Evolutionary conservation across 169 alveolate species (phyloP), one percentile per base, ranked within the genome.

Genomic region (Cystoisospora suis): DNA sequence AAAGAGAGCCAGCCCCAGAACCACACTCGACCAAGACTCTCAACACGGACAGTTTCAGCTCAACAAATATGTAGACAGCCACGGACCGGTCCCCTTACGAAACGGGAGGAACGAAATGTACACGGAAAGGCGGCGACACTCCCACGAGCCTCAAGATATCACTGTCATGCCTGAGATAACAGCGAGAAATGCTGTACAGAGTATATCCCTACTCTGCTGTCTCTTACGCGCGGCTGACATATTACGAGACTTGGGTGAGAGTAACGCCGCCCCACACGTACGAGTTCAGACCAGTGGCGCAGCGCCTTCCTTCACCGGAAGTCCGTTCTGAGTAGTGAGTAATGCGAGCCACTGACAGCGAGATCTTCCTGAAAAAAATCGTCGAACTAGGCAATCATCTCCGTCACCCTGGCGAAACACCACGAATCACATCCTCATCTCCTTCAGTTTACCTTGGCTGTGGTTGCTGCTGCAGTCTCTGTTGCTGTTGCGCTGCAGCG

Each of bases 401-500:
- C n/a, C 75, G 20, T 61, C 36, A 12, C 75, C 36, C 6, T 4
- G 42, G 75, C 29, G 7, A 12, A 7, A 20, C 20, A 6, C 75
- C 6, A 34, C 49, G 12, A 27, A 44, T 20, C 80, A 23, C 38
- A 3, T 2, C 4, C 80, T 6, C 45, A 20, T 29, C 46, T 27
- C 49, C 46, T 2, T 20, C 49, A 47, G n/a, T 4, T 29, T 17
- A 72, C 83, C 42, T 46, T 40, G 42, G 3, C 56, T 70, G 81
- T n/a, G 15, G 47, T 4, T 29, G 36, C 49, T 72, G 83, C 83
- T 15, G 83, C 58, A 38, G 83, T 34, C 27, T 40, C 56, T 72
- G 83, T 34, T 72, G 83, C 29, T 72, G 83, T 27, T 72, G 83
- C 56, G 75, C 75, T 5, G 75, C 75, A 6, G 56, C 83, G 4